Conservation (phyloP, 768 basidiomycete genomes). For the Lactarius pseudohatsudake region DNA sequence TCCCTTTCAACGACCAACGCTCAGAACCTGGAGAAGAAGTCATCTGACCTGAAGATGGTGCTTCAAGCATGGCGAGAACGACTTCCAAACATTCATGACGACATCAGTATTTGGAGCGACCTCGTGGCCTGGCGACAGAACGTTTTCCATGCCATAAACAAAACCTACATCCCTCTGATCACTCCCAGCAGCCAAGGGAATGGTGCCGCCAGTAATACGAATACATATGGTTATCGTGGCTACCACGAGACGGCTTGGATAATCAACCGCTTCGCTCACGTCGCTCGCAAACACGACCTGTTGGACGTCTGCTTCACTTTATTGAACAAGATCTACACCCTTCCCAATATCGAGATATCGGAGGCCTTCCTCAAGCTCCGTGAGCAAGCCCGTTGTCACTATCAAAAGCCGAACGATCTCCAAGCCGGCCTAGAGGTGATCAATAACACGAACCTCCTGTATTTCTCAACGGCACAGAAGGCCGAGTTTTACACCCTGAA, state of each 20-base stretch:
- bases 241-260: constrained; percentile 99
- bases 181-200: constrained; percentile 47
- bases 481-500: constrained; percentile 99
- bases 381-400: constrained; percentile 97
- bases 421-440: constrained; percentile 96
- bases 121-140: constrained; percentile 99
- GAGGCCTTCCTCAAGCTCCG: constrained; percentile 98
- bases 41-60: constrained; percentile 92
- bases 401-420: constrained; percentile 91
- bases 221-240: constrained; percentile 90
- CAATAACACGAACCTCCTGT: constrained; percentile 99
- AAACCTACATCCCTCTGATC: constrained; percentile 92
- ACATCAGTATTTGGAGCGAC: constrained; percentile 98
- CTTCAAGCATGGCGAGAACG: constrained; percentile 97
- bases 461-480: constrained; percentile 92
- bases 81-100: constrained; percentile 92
- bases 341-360: constrained; percentile 99
- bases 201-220: constrained; percentile 56
- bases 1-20: constrained; percentile 84
- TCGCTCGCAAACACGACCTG: constrained; percentile 94
- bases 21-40: constrained; percentile 90
- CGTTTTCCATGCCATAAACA: constrained; percentile 96
- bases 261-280: constrained; percentile 98
- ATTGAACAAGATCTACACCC: constrained; percentile 95
- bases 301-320: constrained; percentile 94